Evolutionary conservation across 1,284 basidiomycete species (phyloP).

Genomic region (Tilletiaria anomala): DNA sequence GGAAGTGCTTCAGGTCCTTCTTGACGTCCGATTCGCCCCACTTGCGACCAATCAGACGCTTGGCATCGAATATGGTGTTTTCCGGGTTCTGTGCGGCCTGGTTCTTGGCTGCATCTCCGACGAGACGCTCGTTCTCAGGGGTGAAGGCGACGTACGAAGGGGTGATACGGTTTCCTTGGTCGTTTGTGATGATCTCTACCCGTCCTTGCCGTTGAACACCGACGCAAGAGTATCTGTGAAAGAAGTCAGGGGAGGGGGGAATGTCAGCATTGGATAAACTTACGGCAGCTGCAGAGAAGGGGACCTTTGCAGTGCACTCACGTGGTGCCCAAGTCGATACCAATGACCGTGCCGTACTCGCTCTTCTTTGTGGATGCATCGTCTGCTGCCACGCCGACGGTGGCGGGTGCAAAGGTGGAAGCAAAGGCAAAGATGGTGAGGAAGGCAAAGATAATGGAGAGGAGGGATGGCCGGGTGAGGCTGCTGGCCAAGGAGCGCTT

Average conservation of each 20-base stretch:
- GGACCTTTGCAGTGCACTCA: no score
- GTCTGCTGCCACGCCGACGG: slow-evolving; percentile 27
- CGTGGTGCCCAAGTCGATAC: slow-evolving; percentile 55
- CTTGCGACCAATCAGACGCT: slow-evolving; percentile 67
- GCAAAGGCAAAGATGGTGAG: slow-evolving; percentile 1
- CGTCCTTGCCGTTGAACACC: slow-evolving; percentile 66
- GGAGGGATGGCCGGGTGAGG: not conserved
- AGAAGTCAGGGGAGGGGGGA: not conserved
- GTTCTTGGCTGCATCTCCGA: slow-evolving; percentile 51
- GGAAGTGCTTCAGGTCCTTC: slow-evolving; percentile 36
- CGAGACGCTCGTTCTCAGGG: slow-evolving; percentile 68
- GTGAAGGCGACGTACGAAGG: slow-evolving; percentile 40
- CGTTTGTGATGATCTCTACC: slow-evolving; percentile 40
- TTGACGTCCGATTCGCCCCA: slow-evolving; percentile 46
- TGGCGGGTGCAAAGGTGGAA: slow-evolving; percentile 5
- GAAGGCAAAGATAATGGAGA: slow-evolving; percentile 2
- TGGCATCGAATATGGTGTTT: slow-evolving; percentile 86
- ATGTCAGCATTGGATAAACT: slow-evolving; percentile 3
- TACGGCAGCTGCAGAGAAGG: not conserved
- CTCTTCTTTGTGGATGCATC: slow-evolving; percentile 33
- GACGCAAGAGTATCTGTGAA: slow-evolving; percentile 34
- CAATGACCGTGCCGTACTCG: slow-evolving; percentile 76
- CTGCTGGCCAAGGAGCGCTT: no score
- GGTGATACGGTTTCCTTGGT: slow-evolving; percentile 44
- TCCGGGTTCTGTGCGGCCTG: slow-evolving; percentile 59